phyloP scores from a whole-genome alignment of 2,329 filamentous ascomycete genomes.

The Aspergillus sp. region DNA sequence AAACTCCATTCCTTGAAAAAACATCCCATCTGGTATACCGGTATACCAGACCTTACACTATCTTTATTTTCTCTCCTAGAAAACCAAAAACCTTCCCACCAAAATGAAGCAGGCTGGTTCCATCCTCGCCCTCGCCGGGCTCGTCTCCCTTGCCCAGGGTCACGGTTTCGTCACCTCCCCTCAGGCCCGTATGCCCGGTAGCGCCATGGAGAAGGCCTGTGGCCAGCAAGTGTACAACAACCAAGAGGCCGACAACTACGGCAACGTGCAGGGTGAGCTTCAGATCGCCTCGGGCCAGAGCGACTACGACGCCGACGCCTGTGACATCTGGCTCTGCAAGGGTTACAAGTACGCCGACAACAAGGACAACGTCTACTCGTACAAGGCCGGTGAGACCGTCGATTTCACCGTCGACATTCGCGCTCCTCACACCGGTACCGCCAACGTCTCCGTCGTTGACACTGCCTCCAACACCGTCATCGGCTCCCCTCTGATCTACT shows the following conservation, averaged over 20 bases:
- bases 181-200: constrained; percentile 52
- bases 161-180: constrained; percentile 58
- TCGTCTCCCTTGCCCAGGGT: constrained; percentile 51
- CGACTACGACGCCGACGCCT: constrained; percentile 52
- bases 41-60: constrained; percentile 24
- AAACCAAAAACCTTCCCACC: constrained; percentile 9
- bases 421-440: constrained; percentile 51
- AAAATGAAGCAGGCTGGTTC: constrained; percentile 48
- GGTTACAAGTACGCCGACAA: constrained; percentile 61
- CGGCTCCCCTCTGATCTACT: constrained; percentile 36
- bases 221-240: constrained; percentile 58
- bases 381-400: constrained; percentile 50
- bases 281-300: constrained; percentile 51
- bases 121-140: constrained; percentile 45
- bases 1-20: constrained; percentile 7
- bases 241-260: constrained; percentile 56
- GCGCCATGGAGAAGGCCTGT: constrained; percentile 55
- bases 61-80: background rate
- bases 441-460: constrained; percentile 54
- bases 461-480: constrained; percentile 46
- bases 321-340: constrained; percentile 60
- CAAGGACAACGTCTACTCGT: constrained; percentile 54
- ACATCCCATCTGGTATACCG: constrained; percentile 21
- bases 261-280: constrained; percentile 59
- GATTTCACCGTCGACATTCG: constrained; percentile 48